Conservation (phyloP, 2,329 filamentous ascomycete genomes). For the Raffaelea deltoideospora region DNA sequence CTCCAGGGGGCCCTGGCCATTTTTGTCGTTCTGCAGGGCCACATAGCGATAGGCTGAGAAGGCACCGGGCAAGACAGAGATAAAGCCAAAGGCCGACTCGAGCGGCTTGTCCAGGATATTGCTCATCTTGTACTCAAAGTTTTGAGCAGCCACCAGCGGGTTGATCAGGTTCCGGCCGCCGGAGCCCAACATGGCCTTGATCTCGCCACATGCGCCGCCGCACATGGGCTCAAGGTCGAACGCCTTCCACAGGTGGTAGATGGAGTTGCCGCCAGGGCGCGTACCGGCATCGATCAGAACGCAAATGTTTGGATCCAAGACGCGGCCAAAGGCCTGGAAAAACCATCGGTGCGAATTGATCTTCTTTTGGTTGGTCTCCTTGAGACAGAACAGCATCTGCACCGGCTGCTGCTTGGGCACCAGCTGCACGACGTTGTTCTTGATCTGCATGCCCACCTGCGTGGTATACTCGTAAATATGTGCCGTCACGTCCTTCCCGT, state of each 20-base stretch:
- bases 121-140: slow-evolving; percentile 99
- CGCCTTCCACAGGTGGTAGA: slow-evolving; percentile 97
- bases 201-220: slow-evolving; percentile 92
- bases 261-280: slow-evolving; percentile 81
- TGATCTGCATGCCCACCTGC: slow-evolving; percentile 74
- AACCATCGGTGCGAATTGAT: slow-evolving; percentile 99
- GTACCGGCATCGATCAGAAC: slow-evolving; percentile 94
- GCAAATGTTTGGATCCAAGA: slow-evolving; percentile 91
- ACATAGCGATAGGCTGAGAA: slow-evolving; percentile 93
- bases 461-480: slow-evolving; percentile 96
- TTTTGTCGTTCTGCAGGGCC: slow-evolving; percentile 90
- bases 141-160: slow-evolving; percentile 88
- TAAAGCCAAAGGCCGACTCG: slow-evolving; percentile 95
- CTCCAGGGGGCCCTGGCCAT: slow-evolving; percentile 83
- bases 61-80: slow-evolving; percentile 91
- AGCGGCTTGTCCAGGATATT: slow-evolving; percentile 97
- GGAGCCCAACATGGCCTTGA: slow-evolving; percentile 89
- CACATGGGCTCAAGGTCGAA: slow-evolving; percentile 98
- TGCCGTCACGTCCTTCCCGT: slow-evolving; percentile 86
- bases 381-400: slow-evolving; percentile 93
- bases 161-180: slow-evolving; percentile 81
- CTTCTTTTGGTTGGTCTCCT: slow-evolving; percentile 99
- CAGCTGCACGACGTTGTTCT: slow-evolving; percentile 74
- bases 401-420: slow-evolving; percentile 80
- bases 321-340: slow-evolving; percentile 88